phyloP scores from a whole-genome alignment of 164 flowering plant genomes.

The grape (Vitis vinifera) region DNA sequence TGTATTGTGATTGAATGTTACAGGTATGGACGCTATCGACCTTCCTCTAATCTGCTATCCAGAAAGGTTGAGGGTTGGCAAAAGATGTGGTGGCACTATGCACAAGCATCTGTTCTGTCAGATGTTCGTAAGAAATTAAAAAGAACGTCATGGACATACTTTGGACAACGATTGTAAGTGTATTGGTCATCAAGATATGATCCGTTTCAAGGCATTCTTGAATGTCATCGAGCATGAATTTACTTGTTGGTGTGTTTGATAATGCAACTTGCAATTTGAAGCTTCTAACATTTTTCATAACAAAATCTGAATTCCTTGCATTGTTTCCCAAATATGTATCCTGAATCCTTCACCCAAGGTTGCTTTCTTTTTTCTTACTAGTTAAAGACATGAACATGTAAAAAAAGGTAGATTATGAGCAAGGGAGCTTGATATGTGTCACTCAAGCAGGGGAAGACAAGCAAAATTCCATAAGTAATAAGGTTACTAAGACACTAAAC shows the following conservation, averaged over 20 bases:
- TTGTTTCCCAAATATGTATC: too few species aligned
- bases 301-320: too few species aligned
- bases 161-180: slow-evolving; percentile 79
- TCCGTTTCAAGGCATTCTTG: not conserved
- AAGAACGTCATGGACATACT: slow-evolving; percentile 80
- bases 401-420: too few species aligned
- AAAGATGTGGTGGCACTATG: slow-evolving; percentile 91
- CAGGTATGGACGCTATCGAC: slow-evolving; percentile 92
- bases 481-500: too few species aligned
- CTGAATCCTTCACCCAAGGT: too few species aligned
- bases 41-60: slow-evolving; percentile 53
- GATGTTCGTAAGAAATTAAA: slow-evolving; percentile 69
- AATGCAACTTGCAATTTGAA: too few species aligned
- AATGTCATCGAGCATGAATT: not conserved
- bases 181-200: not conserved
- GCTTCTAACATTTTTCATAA: too few species aligned
- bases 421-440: too few species aligned
- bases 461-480: too few species aligned
- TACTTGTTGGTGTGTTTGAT: not conserved
- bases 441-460: too few species aligned
- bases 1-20: slow-evolving; percentile 5
- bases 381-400: too few species aligned
- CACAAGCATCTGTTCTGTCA: slow-evolving; percentile 73
- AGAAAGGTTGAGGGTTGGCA: slow-evolving; percentile 74
- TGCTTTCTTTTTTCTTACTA: too few species aligned